Evolutionary conservation across 2,329 filamentous ascomycete species (phyloP).

Genomic region (Colletotrichum orchidophilum): DNA sequence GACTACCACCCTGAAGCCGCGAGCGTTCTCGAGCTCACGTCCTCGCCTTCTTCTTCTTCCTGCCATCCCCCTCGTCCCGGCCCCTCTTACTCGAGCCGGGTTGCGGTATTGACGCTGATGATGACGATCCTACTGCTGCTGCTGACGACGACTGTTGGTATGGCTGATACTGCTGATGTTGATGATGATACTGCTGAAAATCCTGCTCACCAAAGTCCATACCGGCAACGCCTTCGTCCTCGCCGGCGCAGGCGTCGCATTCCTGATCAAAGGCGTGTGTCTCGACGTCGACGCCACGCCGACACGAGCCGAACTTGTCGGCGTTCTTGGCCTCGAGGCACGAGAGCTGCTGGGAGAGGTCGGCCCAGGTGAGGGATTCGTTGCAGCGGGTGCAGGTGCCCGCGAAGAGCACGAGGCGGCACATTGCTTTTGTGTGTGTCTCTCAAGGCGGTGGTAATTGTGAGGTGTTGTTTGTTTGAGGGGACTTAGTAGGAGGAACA

Average conservation of each 20-base stretch:
- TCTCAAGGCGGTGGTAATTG: neutral
- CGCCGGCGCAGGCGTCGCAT: conserved; percentile 53
- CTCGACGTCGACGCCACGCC: conserved; percentile 50
- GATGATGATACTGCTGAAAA: conserved; percentile 1
- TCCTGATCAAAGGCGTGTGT: conserved; percentile 59
- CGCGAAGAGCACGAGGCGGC: conserved; percentile 55
- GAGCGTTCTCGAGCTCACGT: neutral
- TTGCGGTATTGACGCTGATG: neutral
- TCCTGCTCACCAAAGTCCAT: conserved; percentile 43
- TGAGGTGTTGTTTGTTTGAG: neutral
- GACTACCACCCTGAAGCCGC: neutral
- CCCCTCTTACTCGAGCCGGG: conserved; percentile 1
- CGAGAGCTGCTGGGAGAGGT: conserved; percentile 55
- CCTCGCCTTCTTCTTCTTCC: conserved; percentile 26
- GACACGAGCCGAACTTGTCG: conserved; percentile 55
- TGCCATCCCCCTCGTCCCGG: conserved; percentile 11
- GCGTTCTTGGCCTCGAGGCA: conserved; percentile 61
- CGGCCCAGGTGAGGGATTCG: conserved; percentile 51
- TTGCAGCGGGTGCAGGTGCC: conserved; percentile 55
- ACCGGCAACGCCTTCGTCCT: conserved; percentile 54
- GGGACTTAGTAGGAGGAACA: neutral
- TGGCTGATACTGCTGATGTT: conserved; percentile 6
- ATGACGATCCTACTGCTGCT: neutral
- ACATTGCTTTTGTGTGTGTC: conserved; percentile 47
- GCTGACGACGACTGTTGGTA: neutral